Conservation (phyloP, 1,284 basidiomycete genomes). For the Cutaneotrichosporon mucoides region DNA sequence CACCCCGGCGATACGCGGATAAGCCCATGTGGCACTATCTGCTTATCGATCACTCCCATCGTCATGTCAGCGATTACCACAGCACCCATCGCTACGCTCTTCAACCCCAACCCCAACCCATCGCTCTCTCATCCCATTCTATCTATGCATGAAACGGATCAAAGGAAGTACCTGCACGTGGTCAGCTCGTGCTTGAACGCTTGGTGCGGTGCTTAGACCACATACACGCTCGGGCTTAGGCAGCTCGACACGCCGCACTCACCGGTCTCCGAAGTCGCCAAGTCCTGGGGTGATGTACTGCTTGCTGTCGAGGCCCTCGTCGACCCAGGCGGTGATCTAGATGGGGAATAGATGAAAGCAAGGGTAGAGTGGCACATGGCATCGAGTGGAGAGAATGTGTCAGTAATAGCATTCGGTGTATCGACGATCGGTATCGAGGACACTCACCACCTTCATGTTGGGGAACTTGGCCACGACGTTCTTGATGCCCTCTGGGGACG, state of each 20-base stretch:
- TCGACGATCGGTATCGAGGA: neutral
- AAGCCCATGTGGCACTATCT: too few species aligned
- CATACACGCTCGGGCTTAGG: too few species aligned
- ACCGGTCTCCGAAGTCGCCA: slow-evolving; percentile 85
- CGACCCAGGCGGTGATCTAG: slow-evolving; percentile 94
- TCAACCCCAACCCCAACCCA: too few species aligned
- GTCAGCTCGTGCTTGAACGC: too few species aligned
- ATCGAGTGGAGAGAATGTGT: neutral
- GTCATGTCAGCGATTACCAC: too few species aligned
- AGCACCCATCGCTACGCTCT: too few species aligned
- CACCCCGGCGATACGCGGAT: too few species aligned
- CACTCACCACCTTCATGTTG: slow-evolving; percentile 71
- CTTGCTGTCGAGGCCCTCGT: slow-evolving; percentile 79
- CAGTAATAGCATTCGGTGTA: slow-evolving; percentile 1
- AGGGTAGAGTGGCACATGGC: neutral
- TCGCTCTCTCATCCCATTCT: neutral
- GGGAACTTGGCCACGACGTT: slow-evolving; percentile 79
- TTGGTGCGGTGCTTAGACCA: too few species aligned
- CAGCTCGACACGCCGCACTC: slow-evolving; percentile 1
- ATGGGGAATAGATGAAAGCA: neutral
- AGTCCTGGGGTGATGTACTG: slow-evolving; percentile 69
- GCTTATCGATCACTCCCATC: too few species aligned
- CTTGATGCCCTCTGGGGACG: slow-evolving; percentile 84
- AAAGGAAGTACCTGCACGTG: too few species aligned
- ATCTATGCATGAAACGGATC: neutral